phyloP scores from a whole-genome alignment of 2,329 filamentous ascomycete species.

The Monosporascus sp. region DNA sequence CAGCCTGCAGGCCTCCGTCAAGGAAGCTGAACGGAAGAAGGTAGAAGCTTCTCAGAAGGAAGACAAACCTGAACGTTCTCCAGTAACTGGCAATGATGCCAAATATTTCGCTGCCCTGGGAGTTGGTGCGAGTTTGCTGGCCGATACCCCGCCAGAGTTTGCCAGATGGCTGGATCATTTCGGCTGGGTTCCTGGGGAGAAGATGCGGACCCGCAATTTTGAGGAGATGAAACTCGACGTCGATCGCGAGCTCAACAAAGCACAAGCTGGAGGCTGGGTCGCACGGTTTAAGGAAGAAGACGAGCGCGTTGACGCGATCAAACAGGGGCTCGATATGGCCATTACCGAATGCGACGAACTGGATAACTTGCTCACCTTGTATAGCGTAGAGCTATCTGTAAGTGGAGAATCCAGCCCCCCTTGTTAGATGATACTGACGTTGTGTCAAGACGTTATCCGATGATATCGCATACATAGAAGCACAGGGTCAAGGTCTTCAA shows the following conservation, averaged over 20 bases:
- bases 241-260: constrained; percentile 80
- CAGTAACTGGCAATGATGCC: constrained; percentile 66
- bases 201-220: constrained; percentile 68
- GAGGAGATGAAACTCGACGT: constrained; percentile 79
- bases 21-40: constrained; percentile 24
- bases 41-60: constrained; percentile 30
- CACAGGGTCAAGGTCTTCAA: constrained; percentile 92
- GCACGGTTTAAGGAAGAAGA: constrained; percentile 81
- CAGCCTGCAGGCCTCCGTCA: constrained; percentile 34
- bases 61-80: constrained; percentile 53
- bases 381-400: constrained; percentile 89
- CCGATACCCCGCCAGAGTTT: constrained; percentile 73
- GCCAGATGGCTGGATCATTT: constrained; percentile 79
- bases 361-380: constrained; percentile 88
- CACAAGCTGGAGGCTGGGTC: constrained; percentile 90
- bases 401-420: constrained; percentile 28
- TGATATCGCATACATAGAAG: constrained; percentile 95
- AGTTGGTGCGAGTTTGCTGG: constrained; percentile 70
- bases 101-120: constrained; percentile 75
- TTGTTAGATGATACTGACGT: constrained; percentile 16
- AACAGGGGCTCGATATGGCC: constrained; percentile 79
- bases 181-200: constrained; percentile 75
- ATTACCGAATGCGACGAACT: constrained; percentile 94
- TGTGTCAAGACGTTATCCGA: constrained; percentile 73
- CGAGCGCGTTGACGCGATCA: constrained; percentile 81